Base-by-base conservation (phyloP, 2,329 filamentous ascomycete species). In the Hymenoscyphus salicellus region DNA sequence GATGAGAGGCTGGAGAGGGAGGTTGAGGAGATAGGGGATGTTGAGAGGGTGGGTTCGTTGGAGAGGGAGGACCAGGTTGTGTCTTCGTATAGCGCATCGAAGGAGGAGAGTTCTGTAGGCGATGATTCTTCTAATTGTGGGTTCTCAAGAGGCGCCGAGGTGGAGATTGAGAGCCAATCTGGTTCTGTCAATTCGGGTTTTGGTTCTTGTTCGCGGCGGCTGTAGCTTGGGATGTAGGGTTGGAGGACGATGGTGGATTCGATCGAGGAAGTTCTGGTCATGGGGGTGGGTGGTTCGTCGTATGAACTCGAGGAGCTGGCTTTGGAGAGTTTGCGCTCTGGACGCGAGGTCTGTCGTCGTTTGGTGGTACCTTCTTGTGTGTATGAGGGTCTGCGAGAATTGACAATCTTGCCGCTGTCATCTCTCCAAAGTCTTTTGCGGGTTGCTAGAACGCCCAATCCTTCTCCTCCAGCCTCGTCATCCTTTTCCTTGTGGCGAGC, bases 351-450 rank as follows among this genome's bases (percentile, higher is more conserved):
- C 67, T 72, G 69, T 55, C 69, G 64, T 60, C 72, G 65, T 52
- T 72, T 72, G 46, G 65, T 72, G 41, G 64, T 32, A 11, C 70
- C 70, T 60, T 73, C 69, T 60, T 71, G 70, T 11, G 70, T 69
- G 66, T 71, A 76, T 62, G 75, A 73, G 41, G 75, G 75, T 52
- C 75, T 67, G 62, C 74, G 66, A 10, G 79, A 77, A 33, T 82
- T 81, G 49, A 83, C 80, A 62, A 76, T 75, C 16, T 79, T 80
- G 33, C 81, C 81, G 46, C 80, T 75, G 33, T 75, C 72, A 68
- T 82, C 80, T 69, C 80, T 79, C 80, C 80, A 83, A 69, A 81
- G 78, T 62, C 81, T 76, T 69, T 82, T 81, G 58, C 81, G 73
- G 2, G 81, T 83, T 61, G 80, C 81, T 46, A 83, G 69, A 41